These are phyloP conservation scores for Ogataea kodamae DNA, from an alignment of 805 yeast species.

Conservation along the genomic window DNA sequence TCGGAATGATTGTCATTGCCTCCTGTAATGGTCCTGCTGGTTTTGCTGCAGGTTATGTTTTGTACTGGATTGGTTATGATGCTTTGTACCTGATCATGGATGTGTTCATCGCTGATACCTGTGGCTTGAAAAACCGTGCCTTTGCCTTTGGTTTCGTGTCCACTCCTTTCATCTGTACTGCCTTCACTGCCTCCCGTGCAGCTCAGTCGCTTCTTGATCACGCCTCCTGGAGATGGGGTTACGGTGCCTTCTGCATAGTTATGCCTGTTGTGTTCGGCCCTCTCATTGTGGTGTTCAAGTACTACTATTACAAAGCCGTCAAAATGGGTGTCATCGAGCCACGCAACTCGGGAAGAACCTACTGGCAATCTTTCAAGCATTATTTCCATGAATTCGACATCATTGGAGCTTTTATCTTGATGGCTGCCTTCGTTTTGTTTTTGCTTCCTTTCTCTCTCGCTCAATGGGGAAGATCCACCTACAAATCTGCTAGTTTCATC, in stretches of 20 bases:
- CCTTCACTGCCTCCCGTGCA: constrained; percentile 31
- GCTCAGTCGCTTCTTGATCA: constrained; percentile 37
- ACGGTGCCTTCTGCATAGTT: constrained; percentile 46
- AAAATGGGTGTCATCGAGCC: constrained; percentile 22
- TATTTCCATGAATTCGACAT: constrained; percentile 36
- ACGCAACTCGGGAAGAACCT: constrained; percentile 18
- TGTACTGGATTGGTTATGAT: constrained; percentile 31
- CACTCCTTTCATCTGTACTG: constrained; percentile 34
- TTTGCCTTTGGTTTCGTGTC: constrained; percentile 30
- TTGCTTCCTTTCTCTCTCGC: constrained; percentile 38
- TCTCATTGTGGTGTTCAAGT: constrained; percentile 26
- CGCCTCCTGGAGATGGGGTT: constrained; percentile 54
- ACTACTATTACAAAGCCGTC: constrained; percentile 29
- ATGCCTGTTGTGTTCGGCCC: constrained; percentile 38
- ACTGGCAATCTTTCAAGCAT: constrained; percentile 16
- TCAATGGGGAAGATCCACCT: constrained; percentile 30
- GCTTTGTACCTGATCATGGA: constrained; percentile 28
- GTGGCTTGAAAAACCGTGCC: constrained; percentile 31
- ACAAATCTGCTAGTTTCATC: constrained; percentile 39
- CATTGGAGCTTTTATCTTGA: constrained; percentile 34
- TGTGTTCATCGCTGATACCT: constrained; percentile 31
- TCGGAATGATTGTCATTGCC: constrained; percentile 31
- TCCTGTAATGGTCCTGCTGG: constrained; percentile 26
- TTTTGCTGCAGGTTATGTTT: constrained; percentile 32
- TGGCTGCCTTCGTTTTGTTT: constrained; percentile 34